phyloP scores from a whole-genome alignment of 176 grass and related monocot species.

The Cymbopogon citratus region DNA sequence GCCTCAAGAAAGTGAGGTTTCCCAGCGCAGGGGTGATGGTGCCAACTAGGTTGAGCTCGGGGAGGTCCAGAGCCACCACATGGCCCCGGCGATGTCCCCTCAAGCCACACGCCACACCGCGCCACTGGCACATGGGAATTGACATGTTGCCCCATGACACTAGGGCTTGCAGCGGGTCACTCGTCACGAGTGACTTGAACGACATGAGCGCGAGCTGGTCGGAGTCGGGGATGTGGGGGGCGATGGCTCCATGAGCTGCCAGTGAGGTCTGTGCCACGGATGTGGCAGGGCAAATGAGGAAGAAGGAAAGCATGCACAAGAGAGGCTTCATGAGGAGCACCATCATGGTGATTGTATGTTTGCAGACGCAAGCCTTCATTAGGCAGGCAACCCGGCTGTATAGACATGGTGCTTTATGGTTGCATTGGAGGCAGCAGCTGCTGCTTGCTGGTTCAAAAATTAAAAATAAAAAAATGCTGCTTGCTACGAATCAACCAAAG shows the following conservation, averaged over 20 bases:
- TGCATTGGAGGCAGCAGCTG: no score
- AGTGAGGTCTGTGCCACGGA: no score
- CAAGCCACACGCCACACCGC: neutral
- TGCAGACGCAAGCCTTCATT: neutral
- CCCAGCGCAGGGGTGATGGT: neutral
- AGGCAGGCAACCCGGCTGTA: no score
- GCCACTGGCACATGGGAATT: neutral
- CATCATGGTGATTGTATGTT: no score
- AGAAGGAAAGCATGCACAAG: no score
- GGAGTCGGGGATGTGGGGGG: neutral
- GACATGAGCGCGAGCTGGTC: neutral
- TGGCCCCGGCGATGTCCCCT: neutral
- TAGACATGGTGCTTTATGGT: no score
- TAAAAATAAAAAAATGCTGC: no score
- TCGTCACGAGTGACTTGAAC: neutral
- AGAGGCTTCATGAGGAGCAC: no score
- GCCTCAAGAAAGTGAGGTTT: constrained; percentile 5
- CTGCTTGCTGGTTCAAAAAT: no score
- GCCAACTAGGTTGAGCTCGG: neutral
- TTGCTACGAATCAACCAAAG: no score
- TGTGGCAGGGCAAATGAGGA: no score
- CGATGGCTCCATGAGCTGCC: no score
- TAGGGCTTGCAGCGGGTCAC: neutral
- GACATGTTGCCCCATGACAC: neutral
- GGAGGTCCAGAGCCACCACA: neutral